Base-by-base conservation (phyloP, 192 early-diverging fungal species). In the Hyaloraphidium curvatum region DNA sequence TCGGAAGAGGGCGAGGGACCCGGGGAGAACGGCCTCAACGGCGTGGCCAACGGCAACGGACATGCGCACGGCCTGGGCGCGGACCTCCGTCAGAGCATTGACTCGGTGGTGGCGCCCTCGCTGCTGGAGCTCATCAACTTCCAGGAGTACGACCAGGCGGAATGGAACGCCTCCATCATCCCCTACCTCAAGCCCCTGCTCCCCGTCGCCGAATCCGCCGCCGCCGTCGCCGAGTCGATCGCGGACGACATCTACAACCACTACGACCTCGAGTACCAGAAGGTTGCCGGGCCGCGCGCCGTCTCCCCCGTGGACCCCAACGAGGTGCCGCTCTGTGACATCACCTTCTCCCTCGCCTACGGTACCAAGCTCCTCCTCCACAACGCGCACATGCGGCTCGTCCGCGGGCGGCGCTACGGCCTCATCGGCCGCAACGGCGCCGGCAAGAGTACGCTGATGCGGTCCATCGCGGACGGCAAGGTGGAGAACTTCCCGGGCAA, bases 401-500 rank as follows among this genome's bases (percentile, higher is more conserved):
- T 71, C 59, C 76, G 81, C 71, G 83, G 83, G 67, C 70, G 78
- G 55, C 78, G 80, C 60, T 88, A 88, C 67, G 83, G 79, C 77
- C 74, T 88, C 48, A 73, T 73, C 63, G 85, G 81, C 57, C 75
- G 76, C 61, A 86, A 87, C 75, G 86, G 84, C 68, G 73, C 69
- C 64, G 86, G 86, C 60, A 89, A 89, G 70, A 77, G 82, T 28
- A 87, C 86, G 41, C 73, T 89, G 51, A 82, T 89, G 81, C 70
- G 83, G 51, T 79, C 86, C 63, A 89, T 89, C 61, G 82, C 82
- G 55, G 80, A 79, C 52, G 82, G 79, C 25, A 77, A 83, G 62
- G 66, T 89, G 52, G 81, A 84, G 54, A 80, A 80, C 41, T 87
- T 87, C 79, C 85, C 85, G 30, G 73, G 79, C 21, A 62, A 78